These are phyloP conservation scores for Amanita pallidorosea DNA, from an alignment of 768 basidiomycete species.

Conservation along the genomic window DNA sequence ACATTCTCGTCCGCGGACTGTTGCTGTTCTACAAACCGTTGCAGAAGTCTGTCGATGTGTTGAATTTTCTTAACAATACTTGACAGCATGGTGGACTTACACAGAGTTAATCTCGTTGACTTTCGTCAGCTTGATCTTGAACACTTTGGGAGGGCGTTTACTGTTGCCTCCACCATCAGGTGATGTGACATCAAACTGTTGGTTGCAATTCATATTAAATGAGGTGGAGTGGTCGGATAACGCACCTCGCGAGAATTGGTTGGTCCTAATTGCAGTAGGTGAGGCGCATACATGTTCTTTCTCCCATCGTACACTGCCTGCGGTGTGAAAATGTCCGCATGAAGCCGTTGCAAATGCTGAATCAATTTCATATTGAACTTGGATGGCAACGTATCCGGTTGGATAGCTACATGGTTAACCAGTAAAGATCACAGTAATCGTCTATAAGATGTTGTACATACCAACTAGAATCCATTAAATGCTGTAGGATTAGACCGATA, in stretches of 20 bases:
- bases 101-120: slow-evolving; percentile 46
- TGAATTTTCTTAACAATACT: not conserved
- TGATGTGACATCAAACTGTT: slow-evolving; percentile 53
- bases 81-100: slow-evolving; percentile 9
- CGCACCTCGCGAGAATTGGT: slow-evolving; percentile 40
- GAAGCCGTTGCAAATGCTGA: slow-evolving; percentile 46
- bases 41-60: slow-evolving; percentile 37
- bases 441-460: slow-evolving; percentile 11
- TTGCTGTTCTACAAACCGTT: slow-evolving; percentile 49
- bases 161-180: slow-evolving; percentile 22
- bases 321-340: slow-evolving; percentile 62
- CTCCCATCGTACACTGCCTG: slow-evolving; percentile 70
- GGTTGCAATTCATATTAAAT: not conserved
- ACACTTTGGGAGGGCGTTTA: slow-evolving; percentile 46
- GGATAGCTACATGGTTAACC: not conserved
- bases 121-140: slow-evolving; percentile 52
- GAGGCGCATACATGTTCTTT: slow-evolving; percentile 61
- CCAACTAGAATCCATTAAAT: slow-evolving; percentile 17
- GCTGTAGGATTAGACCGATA: not conserved
- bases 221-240: not conserved
- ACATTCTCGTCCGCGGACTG: slow-evolving; percentile 63
- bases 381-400: slow-evolving; percentile 1
- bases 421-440: not conserved
- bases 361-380: slow-evolving; percentile 61
- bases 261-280: slow-evolving; percentile 49